phyloP scores from a whole-genome alignment of 2,329 filamentous ascomycete genomes.

The Pyricularia grisea region DNA sequence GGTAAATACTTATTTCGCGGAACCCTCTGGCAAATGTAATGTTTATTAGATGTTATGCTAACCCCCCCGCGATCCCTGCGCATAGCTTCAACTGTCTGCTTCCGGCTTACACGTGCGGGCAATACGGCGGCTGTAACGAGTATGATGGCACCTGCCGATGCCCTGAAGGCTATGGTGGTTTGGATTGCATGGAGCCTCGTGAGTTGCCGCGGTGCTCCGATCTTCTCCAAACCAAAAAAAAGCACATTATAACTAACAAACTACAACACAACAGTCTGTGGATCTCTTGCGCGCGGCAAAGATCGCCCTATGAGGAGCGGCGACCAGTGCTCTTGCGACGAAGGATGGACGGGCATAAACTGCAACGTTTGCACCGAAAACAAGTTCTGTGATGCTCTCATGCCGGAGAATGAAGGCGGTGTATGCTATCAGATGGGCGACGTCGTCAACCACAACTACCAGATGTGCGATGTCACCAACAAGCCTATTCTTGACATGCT shows the following conservation, averaged over 20 bases:
- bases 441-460: conserved; percentile 88
- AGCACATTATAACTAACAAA: neutral
- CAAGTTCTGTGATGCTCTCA: conserved; percentile 76
- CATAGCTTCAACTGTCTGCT: conserved; percentile 94
- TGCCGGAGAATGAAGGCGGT: conserved; percentile 71
- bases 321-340: conserved; percentile 56
- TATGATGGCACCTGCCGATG: conserved; percentile 90
- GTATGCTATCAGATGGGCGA: conserved; percentile 89
- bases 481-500: conserved; percentile 83
- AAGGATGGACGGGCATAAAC: conserved; percentile 95
- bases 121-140: conserved; percentile 82
- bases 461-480: conserved; percentile 97
- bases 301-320: conserved; percentile 68
- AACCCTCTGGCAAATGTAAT: neutral
- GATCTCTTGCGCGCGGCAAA: conserved; percentile 71
- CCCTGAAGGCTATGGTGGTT: conserved; percentile 84
- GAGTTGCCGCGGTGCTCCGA: conserved; percentile 17
- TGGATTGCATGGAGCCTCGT: conserved; percentile 83
- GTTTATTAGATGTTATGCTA: conserved; percentile 12
- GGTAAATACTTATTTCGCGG: conserved; percentile 33
- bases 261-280: conserved; percentile 52
- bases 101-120: conserved; percentile 81
- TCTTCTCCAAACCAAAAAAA: neutral
- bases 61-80: conserved; percentile 42
- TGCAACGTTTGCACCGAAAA: conserved; percentile 90